Evolutionary conservation across 495 filamentous ascomycete genomes (phyloP).

Genomic region (Penicillium steckii): DNA sequence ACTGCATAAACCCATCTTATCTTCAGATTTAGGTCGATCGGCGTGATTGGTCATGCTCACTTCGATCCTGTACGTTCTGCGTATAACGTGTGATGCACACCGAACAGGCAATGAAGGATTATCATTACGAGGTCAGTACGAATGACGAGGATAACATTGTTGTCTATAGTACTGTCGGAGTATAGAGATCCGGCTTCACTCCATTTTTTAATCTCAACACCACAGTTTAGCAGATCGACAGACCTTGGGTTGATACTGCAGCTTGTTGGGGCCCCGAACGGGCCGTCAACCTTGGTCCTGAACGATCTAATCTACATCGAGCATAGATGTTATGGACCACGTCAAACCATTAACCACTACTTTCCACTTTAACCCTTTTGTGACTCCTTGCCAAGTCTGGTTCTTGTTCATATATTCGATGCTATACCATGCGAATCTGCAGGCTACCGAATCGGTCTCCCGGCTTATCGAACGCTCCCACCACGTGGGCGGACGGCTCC

Average conservation of each 20-base stretch:
- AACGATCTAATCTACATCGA: too few relatives aligned
- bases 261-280: too few relatives aligned
- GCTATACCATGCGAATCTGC: background rate
- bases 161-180: too few relatives aligned
- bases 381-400: background rate
- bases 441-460: background rate
- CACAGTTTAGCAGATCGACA: too few relatives aligned
- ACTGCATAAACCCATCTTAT: slow-evolving; percentile 2
- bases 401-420: background rate
- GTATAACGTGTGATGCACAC: background rate
- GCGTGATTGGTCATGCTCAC: background rate
- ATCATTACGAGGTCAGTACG: too few relatives aligned
- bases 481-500: slow-evolving; percentile 19
- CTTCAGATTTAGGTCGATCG: background rate
- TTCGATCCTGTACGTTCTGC: background rate
- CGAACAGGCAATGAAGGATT: background rate
- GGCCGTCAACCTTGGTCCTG: too few relatives aligned
- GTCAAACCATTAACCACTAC: background rate
- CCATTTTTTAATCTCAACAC: too few relatives aligned
- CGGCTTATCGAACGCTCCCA: slow-evolving; percentile 6
- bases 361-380: background rate
- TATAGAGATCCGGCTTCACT: too few relatives aligned
- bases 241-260: too few relatives aligned
- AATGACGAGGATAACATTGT: too few relatives aligned
- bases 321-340: background rate